Conservation (phyloP, 2,329 filamentous ascomycete genomes). For the Malbranchea zuffiana region DNA sequence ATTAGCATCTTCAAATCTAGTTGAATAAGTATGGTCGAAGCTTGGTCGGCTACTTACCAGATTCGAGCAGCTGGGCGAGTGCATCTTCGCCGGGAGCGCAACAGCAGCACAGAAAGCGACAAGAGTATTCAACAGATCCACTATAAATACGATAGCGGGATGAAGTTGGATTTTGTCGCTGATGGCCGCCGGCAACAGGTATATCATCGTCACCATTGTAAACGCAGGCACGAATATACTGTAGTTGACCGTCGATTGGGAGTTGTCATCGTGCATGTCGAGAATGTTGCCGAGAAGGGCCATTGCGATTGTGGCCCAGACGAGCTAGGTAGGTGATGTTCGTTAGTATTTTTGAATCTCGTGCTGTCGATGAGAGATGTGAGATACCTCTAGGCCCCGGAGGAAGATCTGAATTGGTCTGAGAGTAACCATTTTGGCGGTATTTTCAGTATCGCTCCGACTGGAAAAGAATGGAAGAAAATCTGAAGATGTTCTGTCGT, state of each 20-base stretch:
- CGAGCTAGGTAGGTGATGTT: constrained; percentile 35
- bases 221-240: constrained; percentile 40
- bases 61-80: constrained; percentile 37
- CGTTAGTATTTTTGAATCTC: constrained; percentile 2
- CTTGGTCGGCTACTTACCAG: constrained; percentile 25
- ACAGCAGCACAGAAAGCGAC: constrained; percentile 41
- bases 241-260: constrained; percentile 48
- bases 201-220: constrained; percentile 39
- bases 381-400: constrained; percentile 32
- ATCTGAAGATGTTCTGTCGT: too few relatives aligned
- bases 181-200: constrained; percentile 36
- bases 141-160: constrained; percentile 33
- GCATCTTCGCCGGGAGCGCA: constrained; percentile 38
- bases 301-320: constrained; percentile 51
- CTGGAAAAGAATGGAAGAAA: too few relatives aligned
- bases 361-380: constrained; percentile 2
- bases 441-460: too few relatives aligned
- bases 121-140: constrained; percentile 39
- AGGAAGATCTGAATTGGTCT: constrained; percentile 31
- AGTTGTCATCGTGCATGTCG: constrained; percentile 35
- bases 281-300: constrained; percentile 55
- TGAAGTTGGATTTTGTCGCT: constrained; percentile 32
- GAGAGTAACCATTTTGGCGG: constrained; percentile 30
- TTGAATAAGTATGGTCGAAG: too few relatives aligned
- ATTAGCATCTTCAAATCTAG: too few relatives aligned